Percentiles rank a stretch among this genome's conserved stretches.
Evolutionary conservation across 305 asterid species (phyloP).

Genomic region (Solanum hybrid): DNA sequence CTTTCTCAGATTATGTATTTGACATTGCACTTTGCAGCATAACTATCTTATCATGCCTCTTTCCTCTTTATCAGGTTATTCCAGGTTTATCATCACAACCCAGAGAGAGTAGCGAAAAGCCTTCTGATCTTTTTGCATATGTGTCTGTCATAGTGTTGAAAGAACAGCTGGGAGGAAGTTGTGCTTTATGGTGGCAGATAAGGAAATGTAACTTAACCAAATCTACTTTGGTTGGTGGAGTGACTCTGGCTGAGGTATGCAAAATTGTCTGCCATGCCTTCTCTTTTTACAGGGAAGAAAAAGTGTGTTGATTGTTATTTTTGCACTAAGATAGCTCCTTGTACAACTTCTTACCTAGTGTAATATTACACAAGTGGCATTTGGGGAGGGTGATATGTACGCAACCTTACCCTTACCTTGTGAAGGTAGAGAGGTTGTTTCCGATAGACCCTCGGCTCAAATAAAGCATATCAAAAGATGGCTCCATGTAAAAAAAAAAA

Average conservation of each 20-base stretch:
- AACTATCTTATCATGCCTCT: not conserved
- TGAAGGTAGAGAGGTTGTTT: not conserved
- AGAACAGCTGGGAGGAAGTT: slow-evolving; percentile 10
- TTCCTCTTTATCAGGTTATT: slow-evolving; percentile 48
- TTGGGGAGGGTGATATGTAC: not conserved
- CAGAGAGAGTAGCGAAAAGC: slow-evolving; percentile 27
- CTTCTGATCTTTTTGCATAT: slow-evolving; percentile 52
- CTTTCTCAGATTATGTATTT: not conserved
- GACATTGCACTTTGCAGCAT: not conserved
- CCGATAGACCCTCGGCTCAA: not conserved
- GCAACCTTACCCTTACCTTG: not conserved
- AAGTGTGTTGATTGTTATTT: not conserved
- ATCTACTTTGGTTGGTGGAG: slow-evolving; percentile 57
- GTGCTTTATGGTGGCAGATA: slow-evolving; percentile 32
- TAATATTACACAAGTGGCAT: not conserved
- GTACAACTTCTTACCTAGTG: not conserved
- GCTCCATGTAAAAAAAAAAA: not conserved
- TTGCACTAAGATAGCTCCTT: not conserved
- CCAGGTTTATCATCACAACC: slow-evolving; percentile 45
- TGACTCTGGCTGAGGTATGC: slow-evolving; percentile 60
- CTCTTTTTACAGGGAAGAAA: not conserved
- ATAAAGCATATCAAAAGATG: not conserved
- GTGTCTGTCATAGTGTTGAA: slow-evolving; percentile 26
- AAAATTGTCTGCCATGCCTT: not conserved
- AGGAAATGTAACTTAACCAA: slow-evolving; percentile 58